Conservation (phyloP, 2,329 filamentous ascomycete genomes). For the Nothophoma quercina region DNA sequence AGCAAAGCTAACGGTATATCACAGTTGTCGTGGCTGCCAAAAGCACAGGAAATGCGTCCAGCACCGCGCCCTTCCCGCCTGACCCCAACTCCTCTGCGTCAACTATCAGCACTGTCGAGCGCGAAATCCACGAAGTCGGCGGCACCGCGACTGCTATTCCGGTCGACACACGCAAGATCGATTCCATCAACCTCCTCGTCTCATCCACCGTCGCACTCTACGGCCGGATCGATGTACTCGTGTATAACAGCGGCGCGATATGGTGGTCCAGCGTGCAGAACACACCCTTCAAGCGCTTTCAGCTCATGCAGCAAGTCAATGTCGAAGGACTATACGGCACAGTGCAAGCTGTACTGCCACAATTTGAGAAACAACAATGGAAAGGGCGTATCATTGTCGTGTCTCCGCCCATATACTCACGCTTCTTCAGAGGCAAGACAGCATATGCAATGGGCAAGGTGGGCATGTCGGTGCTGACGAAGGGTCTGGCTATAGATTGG, state of each 20-base stretch:
- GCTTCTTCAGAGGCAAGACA: constrained; percentile 86
- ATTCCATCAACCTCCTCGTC: constrained; percentile 26
- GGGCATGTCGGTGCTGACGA: constrained; percentile 81
- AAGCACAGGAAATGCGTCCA: constrained; percentile 69
- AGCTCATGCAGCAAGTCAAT: constrained; percentile 60
- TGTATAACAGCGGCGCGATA: constrained; percentile 87
- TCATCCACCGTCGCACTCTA: constrained; percentile 64
- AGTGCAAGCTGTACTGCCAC: constrained; percentile 72
- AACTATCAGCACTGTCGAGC: constrained; percentile 80
- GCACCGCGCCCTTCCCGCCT: constrained; percentile 70
- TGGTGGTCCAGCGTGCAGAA: constrained; percentile 80
- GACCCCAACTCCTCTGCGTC: constrained; percentile 77
- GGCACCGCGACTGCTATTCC: constrained; percentile 70
- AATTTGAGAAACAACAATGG: constrained; percentile 61
- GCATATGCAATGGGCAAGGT: constrained; percentile 82
- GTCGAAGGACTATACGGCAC: constrained; percentile 76
- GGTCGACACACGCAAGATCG: constrained; percentile 74
- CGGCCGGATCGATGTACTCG: constrained; percentile 72
- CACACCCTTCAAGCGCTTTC: constrained; percentile 78
- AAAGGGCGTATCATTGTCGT: constrained; percentile 77
- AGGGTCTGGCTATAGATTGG: constrained; percentile 84
- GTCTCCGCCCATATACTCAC: constrained; percentile 82
- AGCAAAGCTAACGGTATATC: not conserved
- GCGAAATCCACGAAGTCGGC: constrained; percentile 73
- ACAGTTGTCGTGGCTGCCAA: constrained; percentile 78